Conservation (phyloP, 208 protist genomes). For the Leptomonas pyrrhocoris region DNA sequence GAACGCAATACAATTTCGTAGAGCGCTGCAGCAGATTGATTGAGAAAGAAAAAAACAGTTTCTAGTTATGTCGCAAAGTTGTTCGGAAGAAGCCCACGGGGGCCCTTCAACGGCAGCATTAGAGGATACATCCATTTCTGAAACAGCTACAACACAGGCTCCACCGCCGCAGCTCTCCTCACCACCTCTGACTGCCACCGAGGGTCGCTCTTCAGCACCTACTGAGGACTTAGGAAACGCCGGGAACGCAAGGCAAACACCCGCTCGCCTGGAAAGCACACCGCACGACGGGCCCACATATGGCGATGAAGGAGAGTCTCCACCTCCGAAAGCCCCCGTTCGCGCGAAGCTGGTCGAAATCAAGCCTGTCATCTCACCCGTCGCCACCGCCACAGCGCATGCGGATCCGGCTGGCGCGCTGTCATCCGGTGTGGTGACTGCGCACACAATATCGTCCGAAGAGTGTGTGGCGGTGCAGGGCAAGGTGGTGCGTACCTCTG, state of each 20-base stretch:
- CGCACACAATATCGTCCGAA: neutral
- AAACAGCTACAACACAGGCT: too few relatives aligned
- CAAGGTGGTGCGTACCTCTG: conserved; percentile 24
- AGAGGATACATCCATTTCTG: neutral
- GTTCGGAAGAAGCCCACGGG: neutral
- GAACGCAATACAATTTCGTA: too few relatives aligned
- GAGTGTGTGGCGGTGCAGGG: conserved; percentile 9
- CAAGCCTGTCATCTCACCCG: neutral
- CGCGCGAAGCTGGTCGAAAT: conserved; percentile 21
- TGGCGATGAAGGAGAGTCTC: conserved; percentile 15
- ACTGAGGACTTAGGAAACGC: neutral
- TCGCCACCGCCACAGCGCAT: conserved; percentile 4
- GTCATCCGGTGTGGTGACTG: neutral
- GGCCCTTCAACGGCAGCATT: neutral
- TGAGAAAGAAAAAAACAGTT: neutral
- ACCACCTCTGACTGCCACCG: neutral
- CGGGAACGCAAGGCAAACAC: neutral
- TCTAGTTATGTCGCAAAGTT: neutral
- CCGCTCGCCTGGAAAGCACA: neutral
- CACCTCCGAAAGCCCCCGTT: conserved; percentile 27
- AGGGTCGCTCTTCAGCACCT: neutral
- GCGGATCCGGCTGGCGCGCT: conserved; percentile 8
- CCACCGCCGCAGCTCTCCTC: neutral
- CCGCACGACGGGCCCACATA: neutral
- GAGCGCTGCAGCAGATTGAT: too few relatives aligned